A percentile compares a stretch with the other conserved stretches of the same genome.
phyloP scores from a whole-genome alignment of 73 alveolate species.

The Stentor roeselii region DNA sequence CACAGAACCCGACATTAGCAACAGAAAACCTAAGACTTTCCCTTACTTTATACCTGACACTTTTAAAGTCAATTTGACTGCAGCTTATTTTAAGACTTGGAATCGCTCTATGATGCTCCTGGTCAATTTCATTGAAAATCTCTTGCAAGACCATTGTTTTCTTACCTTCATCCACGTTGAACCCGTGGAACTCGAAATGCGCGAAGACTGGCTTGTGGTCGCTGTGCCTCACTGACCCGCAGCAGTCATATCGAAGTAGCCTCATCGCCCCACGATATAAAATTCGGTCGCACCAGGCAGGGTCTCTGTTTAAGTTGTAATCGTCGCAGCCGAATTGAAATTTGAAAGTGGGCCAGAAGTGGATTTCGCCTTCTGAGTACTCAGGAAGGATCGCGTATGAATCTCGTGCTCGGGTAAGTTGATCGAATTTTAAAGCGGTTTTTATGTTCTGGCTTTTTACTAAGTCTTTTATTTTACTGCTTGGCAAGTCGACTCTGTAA shows the following conservation, averaged over 20 bases:
- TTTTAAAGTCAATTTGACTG: background rate
- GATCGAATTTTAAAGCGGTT: background rate
- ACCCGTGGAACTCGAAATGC: background rate
- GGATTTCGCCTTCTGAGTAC: background rate
- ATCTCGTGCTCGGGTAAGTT: background rate
- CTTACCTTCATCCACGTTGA: background rate
- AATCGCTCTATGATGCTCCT: background rate
- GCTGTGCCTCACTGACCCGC: background rate
- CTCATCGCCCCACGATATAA: background rate
- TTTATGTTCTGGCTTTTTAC: background rate
- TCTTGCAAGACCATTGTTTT: background rate
- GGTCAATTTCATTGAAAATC: background rate
- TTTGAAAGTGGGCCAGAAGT: background rate
- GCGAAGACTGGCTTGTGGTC: slow-evolving; percentile 20
- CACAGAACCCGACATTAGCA: background rate
- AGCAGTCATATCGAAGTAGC: background rate
- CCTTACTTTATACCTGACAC: background rate
- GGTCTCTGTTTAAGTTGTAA: background rate
- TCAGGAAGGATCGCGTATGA: background rate
- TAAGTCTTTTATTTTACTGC: background rate
- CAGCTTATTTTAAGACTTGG: background rate
- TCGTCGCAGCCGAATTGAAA: background rate
- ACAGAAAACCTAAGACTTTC: no score
- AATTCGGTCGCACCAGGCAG: slow-evolving; percentile 15
- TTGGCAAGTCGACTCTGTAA: background rate